A percentile compares a stretch with the other conserved stretches of the same genome.
Conservation (phyloP, 768 basidiomycete genomes). For the Tephrocybe sp. region DNA sequence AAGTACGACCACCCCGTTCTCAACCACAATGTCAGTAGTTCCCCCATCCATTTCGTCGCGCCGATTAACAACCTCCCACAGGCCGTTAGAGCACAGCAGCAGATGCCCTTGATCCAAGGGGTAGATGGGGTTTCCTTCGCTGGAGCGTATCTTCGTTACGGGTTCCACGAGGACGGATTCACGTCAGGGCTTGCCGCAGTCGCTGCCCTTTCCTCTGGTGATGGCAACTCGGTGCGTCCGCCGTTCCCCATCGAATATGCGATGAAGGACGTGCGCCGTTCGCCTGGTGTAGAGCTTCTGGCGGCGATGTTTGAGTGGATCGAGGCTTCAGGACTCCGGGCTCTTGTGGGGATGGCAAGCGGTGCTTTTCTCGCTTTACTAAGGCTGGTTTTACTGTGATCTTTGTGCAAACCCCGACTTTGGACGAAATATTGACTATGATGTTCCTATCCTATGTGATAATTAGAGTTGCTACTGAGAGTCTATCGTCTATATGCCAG, state of each 20-base stretch:
- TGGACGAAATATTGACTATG: no score
- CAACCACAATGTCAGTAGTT: conserved; percentile 41
- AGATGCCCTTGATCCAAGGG: conserved; percentile 60
- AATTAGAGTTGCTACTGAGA: not conserved
- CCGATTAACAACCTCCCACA: conserved; percentile 16
- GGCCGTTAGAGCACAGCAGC: conserved; percentile 55
- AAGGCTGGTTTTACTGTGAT: not conserved
- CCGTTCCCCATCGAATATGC: conserved; percentile 45
- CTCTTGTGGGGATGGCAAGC: conserved; percentile 28
- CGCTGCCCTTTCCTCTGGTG: conserved; percentile 9
- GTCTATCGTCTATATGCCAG: not conserved
- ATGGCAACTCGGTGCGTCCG: conserved; percentile 30
- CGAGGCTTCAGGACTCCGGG: conserved; percentile 34
- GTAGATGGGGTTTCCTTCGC: conserved; percentile 60
- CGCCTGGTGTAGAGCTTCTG: conserved; percentile 16
- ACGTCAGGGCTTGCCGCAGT: conserved; percentile 44
- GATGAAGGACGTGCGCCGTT: conserved; percentile 25
- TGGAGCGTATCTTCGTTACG: conserved; percentile 75
- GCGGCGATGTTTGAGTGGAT: conserved; percentile 39
- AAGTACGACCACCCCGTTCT: conserved; percentile 72
- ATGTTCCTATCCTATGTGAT: no score
- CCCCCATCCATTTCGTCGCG: not conserved
- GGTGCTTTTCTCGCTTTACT: not conserved
- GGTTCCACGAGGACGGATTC: conserved; percentile 84
- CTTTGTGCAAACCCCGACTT: not conserved